Conservation (phyloP, 768 basidiomycete genomes). For the Dictyophora rubrovolvata region DNA sequence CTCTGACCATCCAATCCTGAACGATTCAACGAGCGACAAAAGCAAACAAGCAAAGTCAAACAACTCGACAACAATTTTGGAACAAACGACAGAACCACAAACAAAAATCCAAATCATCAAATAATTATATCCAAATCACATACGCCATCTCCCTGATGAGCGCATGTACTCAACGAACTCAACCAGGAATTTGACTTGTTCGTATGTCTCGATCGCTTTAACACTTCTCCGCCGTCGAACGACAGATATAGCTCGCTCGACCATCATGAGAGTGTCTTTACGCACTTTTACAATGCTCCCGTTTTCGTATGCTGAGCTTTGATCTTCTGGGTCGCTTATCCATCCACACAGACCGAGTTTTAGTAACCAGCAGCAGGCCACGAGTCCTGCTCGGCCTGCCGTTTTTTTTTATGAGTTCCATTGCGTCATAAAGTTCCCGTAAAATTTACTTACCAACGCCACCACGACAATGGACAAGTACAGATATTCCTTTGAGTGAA, state of each 20-base stretch:
- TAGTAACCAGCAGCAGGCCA: constrained; percentile 88
- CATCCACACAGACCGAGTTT: constrained; percentile 85
- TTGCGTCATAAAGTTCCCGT: not conserved
- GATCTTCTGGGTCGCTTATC: constrained; percentile 25
- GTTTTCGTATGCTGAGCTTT: not conserved
- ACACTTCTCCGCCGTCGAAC: constrained; percentile 67
- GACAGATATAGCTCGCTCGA: constrained; percentile 63
- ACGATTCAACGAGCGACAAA: not conserved
- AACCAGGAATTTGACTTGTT: constrained; percentile 79
- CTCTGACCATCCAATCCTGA: no score
- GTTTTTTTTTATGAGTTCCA: not conserved
- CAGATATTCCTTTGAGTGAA: constrained; percentile 57
- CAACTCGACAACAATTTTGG: not conserved
- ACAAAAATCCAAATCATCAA: not conserved
- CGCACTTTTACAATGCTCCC: constrained; percentile 17
- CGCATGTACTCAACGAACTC: constrained; percentile 60
- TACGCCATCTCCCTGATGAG: not conserved
- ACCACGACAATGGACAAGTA: constrained; percentile 87
- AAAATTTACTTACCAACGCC: constrained; percentile 57
- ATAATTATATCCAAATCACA: not conserved
- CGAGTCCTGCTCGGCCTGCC: constrained; percentile 63
- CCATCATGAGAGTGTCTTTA: constrained; percentile 48
- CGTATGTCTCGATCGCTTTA: constrained; percentile 90
- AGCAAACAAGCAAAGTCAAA: not conserved
- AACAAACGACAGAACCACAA: not conserved